Evolutionary conservation across 2,329 filamentous ascomycete genomes (phyloP).

Genomic region (Rhexocercosporidium sp.): DNA sequence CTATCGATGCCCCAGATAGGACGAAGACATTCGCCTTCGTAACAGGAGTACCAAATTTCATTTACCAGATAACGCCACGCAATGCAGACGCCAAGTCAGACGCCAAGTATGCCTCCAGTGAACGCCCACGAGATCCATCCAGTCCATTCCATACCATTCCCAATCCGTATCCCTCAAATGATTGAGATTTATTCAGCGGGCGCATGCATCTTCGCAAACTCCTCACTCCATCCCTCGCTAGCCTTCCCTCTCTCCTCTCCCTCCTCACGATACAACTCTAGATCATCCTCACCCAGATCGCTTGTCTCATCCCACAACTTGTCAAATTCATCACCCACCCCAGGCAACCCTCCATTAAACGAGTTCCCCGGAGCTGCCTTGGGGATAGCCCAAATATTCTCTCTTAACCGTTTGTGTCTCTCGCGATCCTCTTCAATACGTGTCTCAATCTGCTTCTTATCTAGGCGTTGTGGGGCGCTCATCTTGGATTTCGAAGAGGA

Average conservation of each 20-base stretch:
- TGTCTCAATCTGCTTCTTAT: slow-evolving; percentile 92
- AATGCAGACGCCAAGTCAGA: not conserved
- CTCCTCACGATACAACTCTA: slow-evolving; percentile 78
- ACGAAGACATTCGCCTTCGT: not conserved
- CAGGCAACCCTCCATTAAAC: not conserved
- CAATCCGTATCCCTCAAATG: no score
- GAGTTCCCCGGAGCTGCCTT: slow-evolving; percentile 46
- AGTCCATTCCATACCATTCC: not conserved
- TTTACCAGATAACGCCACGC: not conserved
- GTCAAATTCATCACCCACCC: slow-evolving; percentile 64
- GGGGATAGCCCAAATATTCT: slow-evolving; percentile 91
- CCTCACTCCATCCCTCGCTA: slow-evolving; percentile 37
- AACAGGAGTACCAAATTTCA: not conserved
- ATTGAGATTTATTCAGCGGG: not conserved
- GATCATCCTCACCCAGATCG: slow-evolving; percentile 87
- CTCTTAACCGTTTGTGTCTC: slow-evolving; percentile 86
- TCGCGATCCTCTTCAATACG: slow-evolving; percentile 96
- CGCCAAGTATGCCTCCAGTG: not conserved
- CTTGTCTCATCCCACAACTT: slow-evolving; percentile 88
- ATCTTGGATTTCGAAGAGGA: not conserved
- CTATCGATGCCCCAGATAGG: not conserved
- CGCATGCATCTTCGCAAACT: slow-evolving; percentile 27
- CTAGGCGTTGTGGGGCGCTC: slow-evolving; percentile 54
- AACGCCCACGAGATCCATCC: not conserved
- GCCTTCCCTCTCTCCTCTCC: slow-evolving; percentile 40